A percentile compares a stretch with the other conserved stretches of the same genome.
These are phyloP conservation scores for Lactifluus subvellereus DNA, from an alignment of 768 basidiomycete genomes.

Conservation along the genomic window DNA sequence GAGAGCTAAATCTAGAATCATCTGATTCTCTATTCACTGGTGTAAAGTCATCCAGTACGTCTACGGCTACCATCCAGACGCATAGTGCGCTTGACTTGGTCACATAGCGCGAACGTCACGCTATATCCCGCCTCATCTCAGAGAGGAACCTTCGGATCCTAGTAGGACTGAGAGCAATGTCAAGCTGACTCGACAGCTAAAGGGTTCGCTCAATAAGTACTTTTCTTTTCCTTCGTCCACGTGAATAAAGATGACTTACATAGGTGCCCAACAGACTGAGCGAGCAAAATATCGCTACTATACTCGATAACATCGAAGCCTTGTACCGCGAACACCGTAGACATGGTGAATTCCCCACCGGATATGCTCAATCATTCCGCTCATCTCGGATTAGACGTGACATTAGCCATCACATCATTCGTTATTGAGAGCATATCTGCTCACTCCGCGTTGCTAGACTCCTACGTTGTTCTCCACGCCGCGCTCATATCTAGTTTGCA, in stretches of 20 bases:
- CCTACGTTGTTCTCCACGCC: constrained; percentile 84
- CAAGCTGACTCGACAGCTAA: constrained; percentile 69
- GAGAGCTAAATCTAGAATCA: constrained; percentile 5
- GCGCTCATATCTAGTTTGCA: constrained; percentile 78
- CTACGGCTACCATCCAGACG: not conserved
- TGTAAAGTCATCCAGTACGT: constrained; percentile 2
- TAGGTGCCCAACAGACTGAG: constrained; percentile 55
- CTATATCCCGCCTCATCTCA: constrained; percentile 82
- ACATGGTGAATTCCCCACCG: constrained; percentile 49
- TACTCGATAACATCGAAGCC: constrained; percentile 68
- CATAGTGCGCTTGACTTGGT: not conserved
- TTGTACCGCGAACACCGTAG: constrained; percentile 71
- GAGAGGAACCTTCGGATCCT: constrained; percentile 41
- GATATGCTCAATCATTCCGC: not conserved
- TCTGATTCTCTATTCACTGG: not conserved
- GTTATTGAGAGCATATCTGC: constrained; percentile 76
- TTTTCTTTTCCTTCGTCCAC: constrained; percentile 14
- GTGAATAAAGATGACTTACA: not conserved
- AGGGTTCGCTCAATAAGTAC: constrained; percentile 85
- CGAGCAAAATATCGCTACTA: constrained; percentile 78
- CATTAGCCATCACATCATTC: constrained; percentile 66
- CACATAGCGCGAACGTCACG: constrained; percentile 33
- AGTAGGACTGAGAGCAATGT: constrained; percentile 36
- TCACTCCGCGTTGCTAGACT: constrained; percentile 77
- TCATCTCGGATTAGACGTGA: constrained; percentile 49